A percentile compares a stretch with the other conserved stretches of the same genome.
Evolutionary conservation across 129 eudicot genomes (phyloP).

Genomic region (carrot (Daucus carota)): DH1_v3.0 NC_030389.2:37368501-37369000

Average conservation of each 20-base stretch:
- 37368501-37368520: conserved; percentile 39
- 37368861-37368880: not conserved
- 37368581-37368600: conserved; percentile 29
- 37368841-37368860: not conserved
- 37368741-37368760: conserved; percentile 22
- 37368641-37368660: conserved; percentile 46
- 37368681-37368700: conserved; percentile 57
- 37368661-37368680: conserved; percentile 60
- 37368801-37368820: not conserved
- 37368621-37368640: conserved; percentile 33
- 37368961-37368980: conserved; percentile 1
- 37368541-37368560: not conserved
- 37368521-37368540: not conserved
- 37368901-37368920: not conserved
- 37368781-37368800: not conserved
- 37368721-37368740: conserved; percentile 54
- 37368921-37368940: not conserved
- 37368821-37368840: not conserved
- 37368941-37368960: not conserved
- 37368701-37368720: conserved; percentile 68
- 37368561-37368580: not conserved
- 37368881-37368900: not conserved
- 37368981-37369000: not conserved
- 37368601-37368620: conserved; percentile 45
- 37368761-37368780: conserved; percentile 6